These are phyloP conservation scores for Capsaspora owczarzaki DNA, from an alignment of 78 protist genomes.

Conservation along the genomic window DNA sequence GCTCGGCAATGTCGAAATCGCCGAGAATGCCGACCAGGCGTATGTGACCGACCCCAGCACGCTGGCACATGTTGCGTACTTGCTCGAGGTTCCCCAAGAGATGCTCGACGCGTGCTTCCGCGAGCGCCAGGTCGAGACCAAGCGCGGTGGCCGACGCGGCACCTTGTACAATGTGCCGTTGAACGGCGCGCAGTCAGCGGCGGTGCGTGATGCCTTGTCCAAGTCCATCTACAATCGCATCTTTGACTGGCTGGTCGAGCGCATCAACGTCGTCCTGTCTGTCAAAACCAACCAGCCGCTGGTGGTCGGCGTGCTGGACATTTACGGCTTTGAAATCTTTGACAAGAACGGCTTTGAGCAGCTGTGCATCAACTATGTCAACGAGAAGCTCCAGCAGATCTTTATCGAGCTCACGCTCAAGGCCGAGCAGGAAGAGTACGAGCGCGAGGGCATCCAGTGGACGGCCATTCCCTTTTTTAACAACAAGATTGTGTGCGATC, in stretches of 20 bases:
- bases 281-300: not conserved
- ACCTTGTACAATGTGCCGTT: conserved; percentile 25
- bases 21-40: not conserved
- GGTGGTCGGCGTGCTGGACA: conserved; percentile 78
- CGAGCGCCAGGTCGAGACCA: conserved; percentile 14
- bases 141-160: not conserved
- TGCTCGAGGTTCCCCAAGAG: not conserved
- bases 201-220: conserved; percentile 4
- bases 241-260: not conserved
- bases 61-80: conserved; percentile 6
- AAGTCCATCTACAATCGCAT: not conserved
- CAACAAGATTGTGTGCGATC: conserved; percentile 80
- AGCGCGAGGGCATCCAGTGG: conserved; percentile 85
- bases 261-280: not conserved
- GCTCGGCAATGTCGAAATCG: conserved; percentile 19
- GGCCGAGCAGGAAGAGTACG: conserved; percentile 81
- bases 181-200: not conserved
- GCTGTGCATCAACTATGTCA: conserved; percentile 78
- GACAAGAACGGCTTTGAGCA: conserved; percentile 65
- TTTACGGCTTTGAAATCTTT: conserved; percentile 90
- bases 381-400: conserved; percentile 85
- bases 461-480: conserved; percentile 71
- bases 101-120: not conserved
- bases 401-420: conserved; percentile 81
- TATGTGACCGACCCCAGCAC: not conserved